Percentiles rank a stretch among this genome's conserved stretches.
These are phyloP conservation scores for Wallacemonas sp. DNA, from an alignment of 208 protist genomes.

Conservation along the genomic window DNA sequence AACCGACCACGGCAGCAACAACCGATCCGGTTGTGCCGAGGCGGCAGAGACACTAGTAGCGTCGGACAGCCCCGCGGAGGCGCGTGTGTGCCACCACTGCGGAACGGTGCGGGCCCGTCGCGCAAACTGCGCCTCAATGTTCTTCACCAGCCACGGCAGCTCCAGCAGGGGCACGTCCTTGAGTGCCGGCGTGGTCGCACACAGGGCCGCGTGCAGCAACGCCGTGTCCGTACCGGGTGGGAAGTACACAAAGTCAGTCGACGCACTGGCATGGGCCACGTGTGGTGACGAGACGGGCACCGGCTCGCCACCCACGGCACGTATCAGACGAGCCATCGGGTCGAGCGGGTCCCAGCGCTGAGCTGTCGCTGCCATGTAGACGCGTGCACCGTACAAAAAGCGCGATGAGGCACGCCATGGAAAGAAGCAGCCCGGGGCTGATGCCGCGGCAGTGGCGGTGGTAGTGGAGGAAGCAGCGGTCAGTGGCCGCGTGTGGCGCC, in stretches of 20 bases:
- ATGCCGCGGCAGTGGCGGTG: neutral
- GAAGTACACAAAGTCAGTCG: constrained; percentile 44
- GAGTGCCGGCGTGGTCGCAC: constrained; percentile 7
- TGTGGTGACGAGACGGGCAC: constrained; percentile 15
- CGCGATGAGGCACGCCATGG: constrained; percentile 3
- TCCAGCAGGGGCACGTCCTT: constrained; percentile 37
- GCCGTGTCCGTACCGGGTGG: constrained; percentile 14
- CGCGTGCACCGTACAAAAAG: constrained; percentile 18
- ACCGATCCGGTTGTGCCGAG: neutral
- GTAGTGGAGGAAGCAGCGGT: neutral
- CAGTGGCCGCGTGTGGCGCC: no score
- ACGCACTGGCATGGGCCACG: neutral
- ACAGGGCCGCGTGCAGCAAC: constrained; percentile 9
- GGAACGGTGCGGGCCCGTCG: neutral
- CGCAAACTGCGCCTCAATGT: constrained; percentile 30
- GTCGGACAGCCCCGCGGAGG: neutral
- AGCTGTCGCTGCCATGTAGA: constrained; percentile 21
- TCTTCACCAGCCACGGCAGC: constrained; percentile 35
- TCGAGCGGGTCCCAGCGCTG: neutral
- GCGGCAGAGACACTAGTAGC: no score
- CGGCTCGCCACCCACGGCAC: neutral
- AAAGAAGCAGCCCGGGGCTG: neutral
- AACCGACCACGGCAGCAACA: neutral
- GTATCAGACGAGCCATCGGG: constrained; percentile 6
- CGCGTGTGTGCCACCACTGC: neutral